Percentiles rank a stretch among this genome's conserved stretches.
phyloP scores from a whole-genome alignment of 2,329 filamentous ascomycete species.

The Cucurbitaria berberidis region DNA sequence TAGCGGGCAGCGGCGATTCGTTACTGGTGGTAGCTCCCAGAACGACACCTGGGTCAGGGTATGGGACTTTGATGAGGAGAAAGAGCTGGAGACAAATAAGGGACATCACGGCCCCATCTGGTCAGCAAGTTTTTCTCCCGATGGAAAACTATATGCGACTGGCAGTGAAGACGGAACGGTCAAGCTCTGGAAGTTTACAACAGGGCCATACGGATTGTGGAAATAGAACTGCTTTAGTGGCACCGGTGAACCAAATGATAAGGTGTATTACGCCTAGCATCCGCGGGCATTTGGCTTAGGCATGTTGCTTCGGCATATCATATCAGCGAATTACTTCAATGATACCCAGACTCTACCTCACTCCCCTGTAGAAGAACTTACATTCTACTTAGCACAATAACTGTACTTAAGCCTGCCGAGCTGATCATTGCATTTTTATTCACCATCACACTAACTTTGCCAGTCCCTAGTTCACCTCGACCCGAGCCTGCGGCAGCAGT shows the following conservation, averaged over 20 bases:
- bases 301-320: not conserved
- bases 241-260: not conserved
- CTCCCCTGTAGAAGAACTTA: not conserved
- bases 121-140: slow-evolving; percentile 93
- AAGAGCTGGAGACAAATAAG: slow-evolving; percentile 90
- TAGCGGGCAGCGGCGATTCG: slow-evolving; percentile 77
- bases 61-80: slow-evolving; percentile 83
- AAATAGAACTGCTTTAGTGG: slow-evolving; percentile 47
- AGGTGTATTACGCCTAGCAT: not conserved
- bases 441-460: not conserved
- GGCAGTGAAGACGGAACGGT: slow-evolving; percentile 97
- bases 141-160: slow-evolving; percentile 94
- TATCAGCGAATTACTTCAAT: not conserved
- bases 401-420: not conserved
- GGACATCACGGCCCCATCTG: slow-evolving; percentile 97
- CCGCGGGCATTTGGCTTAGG: not conserved
- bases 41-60: slow-evolving; percentile 94
- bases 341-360: not conserved
- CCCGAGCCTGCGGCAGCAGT: not conserved
- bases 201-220: slow-evolving; percentile 70
- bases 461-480: not conserved
- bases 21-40: slow-evolving; percentile 82
- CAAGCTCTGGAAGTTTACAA: slow-evolving; percentile 80
- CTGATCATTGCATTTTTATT: not conserved
- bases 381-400: not conserved